A percentile compares a stretch with the other conserved stretches of the same genome.
These are phyloP conservation scores for Arthrobotrys pseudoclavata DNA, from an alignment of 2,329 filamentous ascomycete genomes.

Conservation along the genomic window DNA sequence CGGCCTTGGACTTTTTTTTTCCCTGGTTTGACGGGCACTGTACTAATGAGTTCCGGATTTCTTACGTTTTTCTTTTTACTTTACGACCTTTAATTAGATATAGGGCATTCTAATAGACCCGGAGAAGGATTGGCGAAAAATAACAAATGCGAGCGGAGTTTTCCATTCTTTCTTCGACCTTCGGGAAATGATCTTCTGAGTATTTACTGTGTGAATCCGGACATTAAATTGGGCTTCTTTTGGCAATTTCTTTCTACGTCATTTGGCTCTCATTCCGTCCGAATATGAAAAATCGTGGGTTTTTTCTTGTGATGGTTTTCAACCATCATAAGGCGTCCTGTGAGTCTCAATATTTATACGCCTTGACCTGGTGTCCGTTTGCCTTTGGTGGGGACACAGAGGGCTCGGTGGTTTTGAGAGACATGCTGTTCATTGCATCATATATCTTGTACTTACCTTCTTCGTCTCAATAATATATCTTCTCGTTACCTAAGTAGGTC, in stretches of 20 bases:
- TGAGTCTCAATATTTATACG: slow-evolving; percentile 31
- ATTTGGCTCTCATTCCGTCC: slow-evolving; percentile 61
- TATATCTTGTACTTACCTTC: background rate
- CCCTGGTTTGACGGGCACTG: slow-evolving; percentile 1
- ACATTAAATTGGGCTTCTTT: slow-evolving; percentile 60
- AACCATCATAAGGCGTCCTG: background rate
- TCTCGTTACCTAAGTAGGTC: no score
- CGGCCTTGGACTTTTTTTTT: slow-evolving; percentile 11
- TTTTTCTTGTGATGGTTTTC: slow-evolving; percentile 5
- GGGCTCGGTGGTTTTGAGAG: slow-evolving; percentile 42
- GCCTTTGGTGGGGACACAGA: slow-evolving; percentile 22
- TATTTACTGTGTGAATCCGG: slow-evolving; percentile 10
- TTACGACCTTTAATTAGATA: slow-evolving; percentile 23
- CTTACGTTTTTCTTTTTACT: background rate
- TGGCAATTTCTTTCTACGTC: slow-evolving; percentile 38
- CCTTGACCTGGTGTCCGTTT: slow-evolving; percentile 30
- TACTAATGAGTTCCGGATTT: slow-evolving; percentile 18
- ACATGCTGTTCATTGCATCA: slow-evolving; percentile 8
- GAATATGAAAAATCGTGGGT: slow-evolving; percentile 36
- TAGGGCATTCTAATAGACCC: slow-evolving; percentile 13
- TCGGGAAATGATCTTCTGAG: background rate
- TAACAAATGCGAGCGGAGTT: slow-evolving; percentile 15
- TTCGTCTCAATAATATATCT: background rate
- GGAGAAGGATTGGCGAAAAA: background rate
- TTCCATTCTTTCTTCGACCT: background rate